These are phyloP conservation scores for Ganoderma boninense DNA, from an alignment of 1,284 basidiomycete species.

Conservation along the genomic window DNA sequence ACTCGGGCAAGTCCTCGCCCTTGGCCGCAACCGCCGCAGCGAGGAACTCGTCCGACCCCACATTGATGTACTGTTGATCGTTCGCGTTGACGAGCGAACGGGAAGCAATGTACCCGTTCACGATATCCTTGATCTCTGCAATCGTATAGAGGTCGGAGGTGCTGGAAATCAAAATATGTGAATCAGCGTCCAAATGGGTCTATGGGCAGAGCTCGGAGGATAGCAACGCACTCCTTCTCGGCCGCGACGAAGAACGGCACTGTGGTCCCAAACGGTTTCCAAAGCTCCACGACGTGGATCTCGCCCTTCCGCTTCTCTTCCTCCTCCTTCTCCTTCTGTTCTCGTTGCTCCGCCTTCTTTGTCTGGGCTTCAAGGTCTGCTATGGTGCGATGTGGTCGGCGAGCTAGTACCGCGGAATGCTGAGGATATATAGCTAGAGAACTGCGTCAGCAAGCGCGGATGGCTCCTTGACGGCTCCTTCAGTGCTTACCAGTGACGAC, in stretches of 20 bases:
- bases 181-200: background rate
- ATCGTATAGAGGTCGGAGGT: conserved; percentile 61
- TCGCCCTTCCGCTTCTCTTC: conserved; percentile 55
- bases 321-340: conserved; percentile 54
- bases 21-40: conserved; percentile 58
- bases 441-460: background rate
- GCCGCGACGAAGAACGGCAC: conserved; percentile 69
- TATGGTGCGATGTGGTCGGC: conserved; percentile 65
- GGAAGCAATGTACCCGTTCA: conserved; percentile 70
- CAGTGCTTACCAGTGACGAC: conserved; percentile 49
- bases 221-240: conserved; percentile 59
- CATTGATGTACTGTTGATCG: conserved; percentile 75
- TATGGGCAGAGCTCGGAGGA: background rate
- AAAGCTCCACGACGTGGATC: conserved; percentile 70
- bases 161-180: conserved; percentile 44
- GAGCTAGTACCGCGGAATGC: conserved; percentile 66
- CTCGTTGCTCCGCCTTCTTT: conserved; percentile 59
- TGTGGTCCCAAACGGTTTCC: conserved; percentile 72
- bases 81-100: conserved; percentile 71
- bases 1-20: conserved; percentile 55
- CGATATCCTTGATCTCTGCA: conserved; percentile 59
- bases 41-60: conserved; percentile 62
- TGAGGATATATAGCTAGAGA: conserved; percentile 59
- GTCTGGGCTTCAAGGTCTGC: conserved; percentile 67
- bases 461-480: no score